These are phyloP conservation scores for Laguncularia racemosa DNA, from an alignment of 345 rosid species.

Conservation along the genomic window DNA sequence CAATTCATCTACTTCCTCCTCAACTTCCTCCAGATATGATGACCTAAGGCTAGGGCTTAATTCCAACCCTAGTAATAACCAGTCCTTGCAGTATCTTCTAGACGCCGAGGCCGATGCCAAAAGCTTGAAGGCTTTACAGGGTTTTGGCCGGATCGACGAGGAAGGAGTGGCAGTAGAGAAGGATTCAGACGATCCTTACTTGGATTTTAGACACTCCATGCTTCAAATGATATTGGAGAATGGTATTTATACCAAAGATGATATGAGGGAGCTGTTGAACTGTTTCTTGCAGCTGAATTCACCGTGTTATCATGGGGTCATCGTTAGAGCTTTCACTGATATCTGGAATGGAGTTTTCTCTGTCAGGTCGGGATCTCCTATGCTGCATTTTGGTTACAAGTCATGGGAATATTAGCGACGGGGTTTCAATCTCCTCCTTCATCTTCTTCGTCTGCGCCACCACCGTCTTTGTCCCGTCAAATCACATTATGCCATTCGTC, in stretches of 20 bases:
- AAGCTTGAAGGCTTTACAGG: slow-evolving; percentile 24
- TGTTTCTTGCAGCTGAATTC: slow-evolving; percentile 84
- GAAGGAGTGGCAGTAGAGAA: slow-evolving; percentile 87
- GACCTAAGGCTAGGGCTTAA: slow-evolving; percentile 1
- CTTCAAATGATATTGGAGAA: slow-evolving; percentile 92
- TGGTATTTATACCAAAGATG: slow-evolving; percentile 76
- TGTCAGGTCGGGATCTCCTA: slow-evolving; percentile 8
- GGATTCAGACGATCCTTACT: slow-evolving; percentile 86
- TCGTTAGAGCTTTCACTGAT: slow-evolving; percentile 84
- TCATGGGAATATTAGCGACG: too few species aligned
- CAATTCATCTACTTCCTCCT: slow-evolving; percentile 14
- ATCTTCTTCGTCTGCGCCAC: slow-evolving; percentile 1
- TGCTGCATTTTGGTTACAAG: neutral
- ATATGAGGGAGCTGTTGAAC: slow-evolving; percentile 65
- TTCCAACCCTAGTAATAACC: slow-evolving; percentile 11
- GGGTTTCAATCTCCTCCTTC: neutral
- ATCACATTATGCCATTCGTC: too few species aligned
- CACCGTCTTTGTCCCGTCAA: too few species aligned
- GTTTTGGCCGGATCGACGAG: slow-evolving; percentile 51
- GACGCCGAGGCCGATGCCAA: slow-evolving; percentile 18
- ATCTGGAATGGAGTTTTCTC: slow-evolving; percentile 87
- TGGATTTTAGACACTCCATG: slow-evolving; percentile 90
- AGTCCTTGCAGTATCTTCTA: slow-evolving; percentile 12
- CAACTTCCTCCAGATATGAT: slow-evolving; percentile 15
- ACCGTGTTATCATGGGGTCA: slow-evolving; percentile 69